These are phyloP conservation scores for Phaeosphaeriaceae sp. DNA, from an alignment of 2,329 filamentous ascomycete genomes.

Conservation along the genomic window DNA sequence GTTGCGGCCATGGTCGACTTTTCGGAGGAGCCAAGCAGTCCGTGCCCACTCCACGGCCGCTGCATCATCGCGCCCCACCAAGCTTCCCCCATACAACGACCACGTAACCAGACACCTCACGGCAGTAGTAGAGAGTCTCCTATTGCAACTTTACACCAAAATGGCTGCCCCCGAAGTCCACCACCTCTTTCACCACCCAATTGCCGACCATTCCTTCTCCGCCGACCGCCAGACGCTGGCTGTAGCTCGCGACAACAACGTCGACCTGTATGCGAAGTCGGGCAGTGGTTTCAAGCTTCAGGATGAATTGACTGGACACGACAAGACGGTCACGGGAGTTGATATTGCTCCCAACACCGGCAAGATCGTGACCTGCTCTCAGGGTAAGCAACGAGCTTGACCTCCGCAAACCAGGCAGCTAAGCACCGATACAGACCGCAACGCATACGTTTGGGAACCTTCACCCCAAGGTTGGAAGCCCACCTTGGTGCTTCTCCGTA, in stretches of 20 bases:
- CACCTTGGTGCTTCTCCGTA: conserved; percentile 93
- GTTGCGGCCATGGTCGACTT: conserved; percentile 31
- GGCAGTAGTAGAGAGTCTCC: conserved; percentile 93
- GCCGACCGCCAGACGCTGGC: conserved; percentile 87
- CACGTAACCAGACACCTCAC: conserved; percentile 9
- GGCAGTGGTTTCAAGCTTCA: conserved; percentile 81
- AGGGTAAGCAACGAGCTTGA: conserved; percentile 64
- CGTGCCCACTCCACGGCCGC: conserved; percentile 14
- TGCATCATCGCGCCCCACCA: conserved; percentile 19
- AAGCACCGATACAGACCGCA: conserved; percentile 71
- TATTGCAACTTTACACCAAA: conserved; percentile 65
- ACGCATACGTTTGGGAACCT: conserved; percentile 97
- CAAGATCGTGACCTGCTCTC: conserved; percentile 96
- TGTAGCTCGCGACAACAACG: conserved; percentile 85
- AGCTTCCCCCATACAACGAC: conserved; percentile 13
- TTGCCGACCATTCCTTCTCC: conserved; percentile 98
- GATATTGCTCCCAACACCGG: conserved; percentile 92
- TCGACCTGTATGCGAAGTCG: conserved; percentile 82
- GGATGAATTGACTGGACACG: conserved; percentile 93
- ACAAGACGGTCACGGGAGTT: conserved; percentile 95
- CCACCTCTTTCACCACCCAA: conserved; percentile 95
- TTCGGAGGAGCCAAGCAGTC: conserved; percentile 41
- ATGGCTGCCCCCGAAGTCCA: conserved; percentile 93
- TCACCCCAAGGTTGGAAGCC: conserved; percentile 94
- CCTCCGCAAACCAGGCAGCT: conserved; percentile 17